A percentile compares a stretch with the other conserved stretches of the same genome.
Conservation (phyloP, 2,329 filamentous ascomycete species). For the Neurospora crassa region DNA sequence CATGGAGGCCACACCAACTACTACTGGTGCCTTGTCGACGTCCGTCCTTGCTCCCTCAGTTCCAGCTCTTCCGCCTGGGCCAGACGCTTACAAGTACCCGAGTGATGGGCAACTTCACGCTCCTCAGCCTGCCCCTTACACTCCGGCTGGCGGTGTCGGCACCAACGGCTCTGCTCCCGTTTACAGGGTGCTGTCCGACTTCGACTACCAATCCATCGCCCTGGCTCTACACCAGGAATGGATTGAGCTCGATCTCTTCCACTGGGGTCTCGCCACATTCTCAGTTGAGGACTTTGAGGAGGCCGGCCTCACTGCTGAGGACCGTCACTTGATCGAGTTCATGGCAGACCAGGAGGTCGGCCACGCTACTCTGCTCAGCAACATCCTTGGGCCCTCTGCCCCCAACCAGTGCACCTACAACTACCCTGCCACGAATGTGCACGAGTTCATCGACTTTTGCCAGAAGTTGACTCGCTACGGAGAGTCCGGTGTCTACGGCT, state of each 20-base stretch:
- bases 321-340: slow-evolving; percentile 61
- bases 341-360: slow-evolving; percentile 72
- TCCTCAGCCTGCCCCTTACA: slow-evolving; percentile 62
- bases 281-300: slow-evolving; percentile 58
- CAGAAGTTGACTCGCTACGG: slow-evolving; percentile 79
- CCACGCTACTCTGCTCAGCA: slow-evolving; percentile 66
- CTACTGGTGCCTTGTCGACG: slow-evolving; percentile 59
- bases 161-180: slow-evolving; percentile 70
- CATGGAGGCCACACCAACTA: no score
- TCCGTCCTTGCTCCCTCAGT: slow-evolving; percentile 48
- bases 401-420: slow-evolving; percentile 72
- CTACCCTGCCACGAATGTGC: slow-evolving; percentile 66
- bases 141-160: slow-evolving; percentile 62
- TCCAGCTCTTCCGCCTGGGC: slow-evolving; percentile 44
- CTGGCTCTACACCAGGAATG: slow-evolving; percentile 73
- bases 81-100: slow-evolving; percentile 59
- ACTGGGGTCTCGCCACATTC: slow-evolving; percentile 63
- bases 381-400: slow-evolving; percentile 63
- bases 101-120: slow-evolving; percentile 59
- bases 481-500: slow-evolving; percentile 72
- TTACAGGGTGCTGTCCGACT: slow-evolving; percentile 71
- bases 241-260: slow-evolving; percentile 78
- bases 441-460: slow-evolving; percentile 73
- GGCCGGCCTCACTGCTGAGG: slow-evolving; percentile 58
- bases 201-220: slow-evolving; percentile 70